phyloP scores from a whole-genome alignment of 192 early-diverging fungal species.

The Backusella morwellensis region DNA sequence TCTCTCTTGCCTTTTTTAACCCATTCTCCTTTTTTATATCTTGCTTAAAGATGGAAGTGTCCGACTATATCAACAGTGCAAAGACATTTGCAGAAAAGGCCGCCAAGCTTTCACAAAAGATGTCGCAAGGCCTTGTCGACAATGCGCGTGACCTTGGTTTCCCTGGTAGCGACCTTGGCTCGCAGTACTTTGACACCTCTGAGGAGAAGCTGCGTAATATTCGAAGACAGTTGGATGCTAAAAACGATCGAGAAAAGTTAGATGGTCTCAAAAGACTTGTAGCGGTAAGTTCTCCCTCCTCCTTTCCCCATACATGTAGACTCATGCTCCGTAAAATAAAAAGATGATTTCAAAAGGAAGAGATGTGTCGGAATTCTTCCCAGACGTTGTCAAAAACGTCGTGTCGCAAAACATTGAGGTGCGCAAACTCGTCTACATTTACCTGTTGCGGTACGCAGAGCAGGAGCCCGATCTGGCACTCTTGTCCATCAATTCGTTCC shows the following conservation, averaged over 20 bases:
- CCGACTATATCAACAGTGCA: conserved; percentile 63
- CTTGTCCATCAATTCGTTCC: conserved; percentile 96
- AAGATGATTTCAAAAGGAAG: conserved; percentile 88
- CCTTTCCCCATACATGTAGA: too few relatives aligned
- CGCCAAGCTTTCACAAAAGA: conserved; percentile 74
- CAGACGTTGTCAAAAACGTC: conserved; percentile 97
- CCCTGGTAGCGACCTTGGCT: conserved; percentile 51
- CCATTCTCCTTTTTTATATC: background rate
- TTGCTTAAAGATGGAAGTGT: conserved; percentile 19
- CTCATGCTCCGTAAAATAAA: too few relatives aligned
- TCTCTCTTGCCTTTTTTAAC: background rate
- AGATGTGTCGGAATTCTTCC: conserved; percentile 88
- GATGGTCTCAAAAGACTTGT: conserved; percentile 89
- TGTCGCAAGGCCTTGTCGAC: conserved; percentile 84
- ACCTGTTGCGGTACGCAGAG: conserved; percentile 92
- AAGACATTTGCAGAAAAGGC: conserved; percentile 74
- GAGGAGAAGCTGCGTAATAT: conserved; percentile 84
- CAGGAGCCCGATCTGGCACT: conserved; percentile 95
- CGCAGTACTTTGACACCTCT: conserved; percentile 87
- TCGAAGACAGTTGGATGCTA: conserved; percentile 71
- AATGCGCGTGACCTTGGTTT: conserved; percentile 86
- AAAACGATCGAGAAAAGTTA: conserved; percentile 89
- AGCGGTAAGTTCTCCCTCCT: conserved; percentile 59
- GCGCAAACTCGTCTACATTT: conserved; percentile 95
- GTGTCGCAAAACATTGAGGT: conserved; percentile 86